Evolutionary conservation across 2,329 filamentous ascomycete genomes (phyloP).

Genomic region (Colletotrichum abscissum): DNA sequence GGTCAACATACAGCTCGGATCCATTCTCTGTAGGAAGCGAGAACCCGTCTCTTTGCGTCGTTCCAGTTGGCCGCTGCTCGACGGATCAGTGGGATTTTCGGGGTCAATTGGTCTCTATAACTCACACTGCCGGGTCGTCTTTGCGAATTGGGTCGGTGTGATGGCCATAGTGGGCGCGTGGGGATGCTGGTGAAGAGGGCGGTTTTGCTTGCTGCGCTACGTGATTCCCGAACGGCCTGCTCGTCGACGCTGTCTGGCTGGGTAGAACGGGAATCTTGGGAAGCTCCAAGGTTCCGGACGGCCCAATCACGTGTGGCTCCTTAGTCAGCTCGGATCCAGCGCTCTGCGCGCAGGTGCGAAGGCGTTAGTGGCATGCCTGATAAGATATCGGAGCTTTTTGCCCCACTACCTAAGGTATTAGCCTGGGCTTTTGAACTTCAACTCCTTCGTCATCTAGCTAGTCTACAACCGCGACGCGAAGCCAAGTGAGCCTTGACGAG

Average conservation of each 20-base stretch:
- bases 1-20: conserved; percentile 85
- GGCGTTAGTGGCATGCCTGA: background rate
- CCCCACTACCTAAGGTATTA: conserved; percentile 2
- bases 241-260: conserved; percentile 13
- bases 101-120: conserved; percentile 36
- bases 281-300: conserved; percentile 17
- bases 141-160: conserved; percentile 91
- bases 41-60: conserved; percentile 88
- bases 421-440: background rate
- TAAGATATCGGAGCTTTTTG: conserved; percentile 14
- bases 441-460: conserved; percentile 11
- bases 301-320: conserved; percentile 33
- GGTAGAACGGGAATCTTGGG: conserved; percentile 23
- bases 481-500: background rate
- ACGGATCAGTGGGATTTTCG: conserved; percentile 47
- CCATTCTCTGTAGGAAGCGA: conserved; percentile 95
- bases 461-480: background rate
- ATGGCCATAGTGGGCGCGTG: conserved; percentile 78
- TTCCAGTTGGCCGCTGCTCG: conserved; percentile 83
- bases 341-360: background rate
- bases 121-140: conserved; percentile 82
- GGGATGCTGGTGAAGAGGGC: conserved; percentile 43
- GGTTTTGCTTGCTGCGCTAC: conserved; percentile 41
- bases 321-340: conserved; percentile 28
- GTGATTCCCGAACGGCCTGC: conserved; percentile 39